Conservation (phyloP, 1,139 yeast species). For the Wickerhamomyces sp. region DNA sequence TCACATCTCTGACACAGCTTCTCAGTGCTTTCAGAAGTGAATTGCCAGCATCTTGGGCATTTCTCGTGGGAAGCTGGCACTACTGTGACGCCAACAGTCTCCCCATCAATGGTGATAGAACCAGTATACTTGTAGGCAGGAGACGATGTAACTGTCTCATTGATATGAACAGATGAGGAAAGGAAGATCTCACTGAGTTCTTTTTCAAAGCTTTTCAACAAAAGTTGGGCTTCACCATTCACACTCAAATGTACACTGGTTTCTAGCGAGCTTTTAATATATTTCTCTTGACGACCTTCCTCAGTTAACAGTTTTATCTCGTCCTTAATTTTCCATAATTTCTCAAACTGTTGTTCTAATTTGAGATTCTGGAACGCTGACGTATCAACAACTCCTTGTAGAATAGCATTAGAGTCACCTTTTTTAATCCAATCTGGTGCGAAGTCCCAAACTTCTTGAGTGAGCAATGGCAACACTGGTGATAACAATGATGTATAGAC, state of each 20-base stretch:
- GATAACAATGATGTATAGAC: conserved; percentile 63
- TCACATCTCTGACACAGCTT: conserved; percentile 68
- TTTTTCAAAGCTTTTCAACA: conserved; percentile 22
- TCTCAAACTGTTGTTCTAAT: conserved; percentile 30
- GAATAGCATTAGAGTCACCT: conserved; percentile 47
- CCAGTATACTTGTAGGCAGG: conserved; percentile 27
- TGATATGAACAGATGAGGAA: conserved; percentile 52
- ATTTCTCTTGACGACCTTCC: conserved; percentile 39
- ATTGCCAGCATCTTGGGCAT: conserved; percentile 96
- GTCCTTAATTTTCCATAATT: conserved; percentile 45
- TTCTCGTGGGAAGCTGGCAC: conserved; percentile 46
- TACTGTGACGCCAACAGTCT: conserved; percentile 33
- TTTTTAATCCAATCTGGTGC: conserved; percentile 34
- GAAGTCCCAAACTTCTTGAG: conserved; percentile 85
- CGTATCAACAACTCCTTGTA: conserved; percentile 36
- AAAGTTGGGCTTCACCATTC: conserved; percentile 19
- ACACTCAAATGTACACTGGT: conserved; percentile 42
- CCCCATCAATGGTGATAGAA: conserved; percentile 28
- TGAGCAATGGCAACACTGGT: conserved; percentile 77
- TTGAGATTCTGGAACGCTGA: conserved; percentile 31
- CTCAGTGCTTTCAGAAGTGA: conserved; percentile 46
- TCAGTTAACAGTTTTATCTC: conserved; percentile 46
- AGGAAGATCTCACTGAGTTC: conserved; percentile 56
- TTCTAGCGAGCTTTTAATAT: conserved; percentile 63
- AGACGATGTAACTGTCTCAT: conserved; percentile 21